A percentile compares a stretch with the other conserved stretches of the same genome.
phyloP scores from a whole-genome alignment of 2,329 filamentous ascomycete species.

The Trichothecium roseum region DNA sequence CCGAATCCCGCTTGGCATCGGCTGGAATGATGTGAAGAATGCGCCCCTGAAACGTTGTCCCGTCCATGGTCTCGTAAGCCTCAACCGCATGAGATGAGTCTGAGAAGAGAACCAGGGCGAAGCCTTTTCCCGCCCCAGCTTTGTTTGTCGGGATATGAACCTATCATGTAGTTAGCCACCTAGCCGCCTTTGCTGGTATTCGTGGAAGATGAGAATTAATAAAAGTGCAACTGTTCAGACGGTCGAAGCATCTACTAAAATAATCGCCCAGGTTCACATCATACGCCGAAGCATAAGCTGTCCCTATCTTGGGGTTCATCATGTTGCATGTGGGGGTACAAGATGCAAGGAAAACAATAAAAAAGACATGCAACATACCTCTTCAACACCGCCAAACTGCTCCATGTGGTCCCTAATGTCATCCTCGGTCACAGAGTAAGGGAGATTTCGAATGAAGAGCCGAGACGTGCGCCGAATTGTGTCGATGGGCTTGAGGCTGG shows the following conservation, averaged over 20 bases:
- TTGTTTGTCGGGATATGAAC: conserved; percentile 75
- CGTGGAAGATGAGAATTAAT: conserved; percentile 16
- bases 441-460: conserved; percentile 81
- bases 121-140: conserved; percentile 72
- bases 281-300: conserved; percentile 91
- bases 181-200: conserved; percentile 16
- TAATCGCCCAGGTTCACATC: conserved; percentile 88
- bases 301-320: conserved; percentile 99
- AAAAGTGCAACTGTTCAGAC: conserved; percentile 48
- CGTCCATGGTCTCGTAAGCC: conserved; percentile 73
- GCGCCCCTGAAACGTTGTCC: conserved; percentile 82
- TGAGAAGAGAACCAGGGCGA: conserved; percentile 74
- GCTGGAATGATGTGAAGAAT: conserved; percentile 84
- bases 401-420: conserved; percentile 66
- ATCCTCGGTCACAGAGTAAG: conserved; percentile 68
- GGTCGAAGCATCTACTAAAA: conserved; percentile 99
- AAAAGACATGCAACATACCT: conserved; percentile 53
- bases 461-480: conserved; percentile 63
- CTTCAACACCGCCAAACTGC: conserved; percentile 66
- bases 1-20: conserved; percentile 68
- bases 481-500: conserved; percentile 27
- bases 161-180: conserved; percentile 35
- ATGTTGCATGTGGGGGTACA: conserved; percentile 32
- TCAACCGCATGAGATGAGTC: conserved; percentile 62
- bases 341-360: conserved; percentile 8